A percentile compares a stretch with the other conserved stretches of the same genome.
Conservation (phyloP, 768 basidiomycete genomes). For the Arthromyces matolae region DNA sequence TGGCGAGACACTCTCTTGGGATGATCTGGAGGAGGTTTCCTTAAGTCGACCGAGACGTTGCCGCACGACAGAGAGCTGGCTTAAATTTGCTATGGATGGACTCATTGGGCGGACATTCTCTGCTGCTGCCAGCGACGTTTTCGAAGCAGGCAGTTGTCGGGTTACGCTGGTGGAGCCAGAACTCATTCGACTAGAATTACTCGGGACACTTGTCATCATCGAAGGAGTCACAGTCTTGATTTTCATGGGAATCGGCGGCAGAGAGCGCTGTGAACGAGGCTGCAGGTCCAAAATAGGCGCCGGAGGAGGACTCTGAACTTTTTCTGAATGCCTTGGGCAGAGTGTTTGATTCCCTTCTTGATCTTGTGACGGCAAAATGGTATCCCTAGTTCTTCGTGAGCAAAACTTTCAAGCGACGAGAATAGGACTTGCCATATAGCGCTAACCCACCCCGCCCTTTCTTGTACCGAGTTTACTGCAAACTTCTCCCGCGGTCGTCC, state of each 20-base stretch:
- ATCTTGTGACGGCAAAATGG: conserved; percentile 40
- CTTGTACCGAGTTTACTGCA: conserved; percentile 55
- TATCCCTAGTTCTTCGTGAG: conserved; percentile 44
- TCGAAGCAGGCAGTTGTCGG: too few relatives aligned
- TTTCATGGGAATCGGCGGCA: conserved; percentile 28
- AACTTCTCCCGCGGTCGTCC: conserved; percentile 53
- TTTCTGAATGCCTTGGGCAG: not conserved
- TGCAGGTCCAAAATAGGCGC: conserved; percentile 2
- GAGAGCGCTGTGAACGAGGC: conserved; percentile 26
- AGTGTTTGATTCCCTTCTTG: not conserved
- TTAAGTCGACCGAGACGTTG: conserved; percentile 64
- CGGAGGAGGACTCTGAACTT: not conserved
- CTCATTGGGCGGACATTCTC: conserved; percentile 36
- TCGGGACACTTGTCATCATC: not conserved
- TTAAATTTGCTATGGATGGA: conserved; percentile 61
- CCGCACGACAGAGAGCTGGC: conserved; percentile 59
- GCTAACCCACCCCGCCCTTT: conserved; percentile 71
- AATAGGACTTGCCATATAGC: conserved; percentile 57
- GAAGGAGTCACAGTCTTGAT: not conserved
- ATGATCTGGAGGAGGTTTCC: conserved; percentile 24
- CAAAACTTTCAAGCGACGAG: not conserved
- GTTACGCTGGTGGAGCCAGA: conserved; percentile 24
- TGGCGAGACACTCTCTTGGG: conserved; percentile 4
- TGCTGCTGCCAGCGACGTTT: too few relatives aligned
- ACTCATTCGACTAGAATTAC: not conserved